phyloP scores from a whole-genome alignment of 208 protist species.

The Eutreptiella sp. region DNA sequence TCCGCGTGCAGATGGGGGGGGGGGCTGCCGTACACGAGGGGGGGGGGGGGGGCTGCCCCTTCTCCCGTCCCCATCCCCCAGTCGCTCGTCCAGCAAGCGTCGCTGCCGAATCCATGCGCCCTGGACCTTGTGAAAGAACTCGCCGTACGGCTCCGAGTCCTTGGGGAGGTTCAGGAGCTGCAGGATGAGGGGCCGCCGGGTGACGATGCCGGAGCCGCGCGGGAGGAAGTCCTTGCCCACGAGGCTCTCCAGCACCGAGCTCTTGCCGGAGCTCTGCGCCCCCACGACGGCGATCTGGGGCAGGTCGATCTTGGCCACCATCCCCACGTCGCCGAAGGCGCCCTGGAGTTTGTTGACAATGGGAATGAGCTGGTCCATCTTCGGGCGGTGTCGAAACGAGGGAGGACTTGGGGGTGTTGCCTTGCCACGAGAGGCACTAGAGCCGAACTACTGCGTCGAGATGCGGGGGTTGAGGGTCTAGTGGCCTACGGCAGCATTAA shows the following conservation, averaged over 20 bases:
- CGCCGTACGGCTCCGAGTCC: conserved; percentile 56
- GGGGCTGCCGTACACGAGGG: too few relatives aligned
- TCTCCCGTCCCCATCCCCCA: conserved; percentile 38
- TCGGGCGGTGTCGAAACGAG: too few relatives aligned
- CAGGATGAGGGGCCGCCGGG: conserved; percentile 95
- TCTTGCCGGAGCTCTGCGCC: conserved; percentile 91
- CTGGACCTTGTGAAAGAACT: conserved; percentile 79
- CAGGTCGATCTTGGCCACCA: conserved; percentile 87
- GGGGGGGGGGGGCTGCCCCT: conserved; percentile 76
- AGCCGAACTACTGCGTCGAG: too few relatives aligned
- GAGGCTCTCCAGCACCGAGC: conserved; percentile 97
- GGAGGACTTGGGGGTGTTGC: too few relatives aligned
- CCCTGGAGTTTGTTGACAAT: conserved; percentile 96
- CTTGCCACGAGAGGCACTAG: too few relatives aligned
- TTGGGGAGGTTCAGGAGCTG: conserved; percentile 86
- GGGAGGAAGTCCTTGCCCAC: conserved; percentile 98
- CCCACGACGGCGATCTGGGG: conserved; percentile 98
- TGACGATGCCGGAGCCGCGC: conserved; percentile 97
- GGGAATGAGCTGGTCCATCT: conserved; percentile 92
- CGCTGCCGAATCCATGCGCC: too few relatives aligned
- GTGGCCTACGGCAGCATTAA: too few relatives aligned
- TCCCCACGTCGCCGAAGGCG: conserved; percentile 78
- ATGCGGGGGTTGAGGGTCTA: too few relatives aligned
- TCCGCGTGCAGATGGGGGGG: too few relatives aligned
- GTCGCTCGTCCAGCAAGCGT: neutral